These are phyloP conservation scores for Skeletonema grethae DNA, from an alignment of 108 stramenopile genomes.

Conservation along the genomic window DNA sequence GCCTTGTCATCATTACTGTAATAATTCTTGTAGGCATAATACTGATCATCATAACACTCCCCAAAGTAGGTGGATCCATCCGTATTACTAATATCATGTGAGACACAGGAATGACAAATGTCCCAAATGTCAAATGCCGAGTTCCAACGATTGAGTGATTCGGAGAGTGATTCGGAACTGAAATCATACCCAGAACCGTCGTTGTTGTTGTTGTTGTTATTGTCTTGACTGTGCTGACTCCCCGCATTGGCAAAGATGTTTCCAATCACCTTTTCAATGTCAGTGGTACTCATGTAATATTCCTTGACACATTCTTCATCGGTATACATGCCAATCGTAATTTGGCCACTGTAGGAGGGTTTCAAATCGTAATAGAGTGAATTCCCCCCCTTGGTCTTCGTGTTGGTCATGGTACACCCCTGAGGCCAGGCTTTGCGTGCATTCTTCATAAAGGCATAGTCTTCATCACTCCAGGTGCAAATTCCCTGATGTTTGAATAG, in stretches of 20 bases:
- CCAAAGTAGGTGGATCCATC: constrained; percentile 30
- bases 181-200: constrained; percentile 15
- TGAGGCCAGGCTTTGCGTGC: constrained; percentile 36
- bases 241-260: constrained; percentile 40
- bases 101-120: constrained; percentile 66
- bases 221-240: background rate
- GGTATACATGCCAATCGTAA: constrained; percentile 59
- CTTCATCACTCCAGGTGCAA: constrained; percentile 63
- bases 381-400: constrained; percentile 13
- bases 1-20: constrained; percentile 7
- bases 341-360: constrained; percentile 44
- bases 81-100: constrained; percentile 52
- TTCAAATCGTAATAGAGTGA: constrained; percentile 66
- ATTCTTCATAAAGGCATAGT: constrained; percentile 57
- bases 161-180: constrained; percentile 19
- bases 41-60: constrained; percentile 10
- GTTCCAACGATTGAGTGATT: constrained; percentile 47
- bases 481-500: constrained; percentile 70
- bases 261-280: constrained; percentile 49
- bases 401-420: constrained; percentile 36
- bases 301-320: constrained; percentile 50
- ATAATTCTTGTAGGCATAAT: constrained; percentile 12
- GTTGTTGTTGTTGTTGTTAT: constrained; percentile 10
- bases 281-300: constrained; percentile 30
- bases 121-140: constrained; percentile 49